Percentiles rank a stretch among this genome's conserved stretches.
Conservation (phyloP, 495 filamentous ascomycete genomes). For the Penicillium egyptiacum region DNA sequence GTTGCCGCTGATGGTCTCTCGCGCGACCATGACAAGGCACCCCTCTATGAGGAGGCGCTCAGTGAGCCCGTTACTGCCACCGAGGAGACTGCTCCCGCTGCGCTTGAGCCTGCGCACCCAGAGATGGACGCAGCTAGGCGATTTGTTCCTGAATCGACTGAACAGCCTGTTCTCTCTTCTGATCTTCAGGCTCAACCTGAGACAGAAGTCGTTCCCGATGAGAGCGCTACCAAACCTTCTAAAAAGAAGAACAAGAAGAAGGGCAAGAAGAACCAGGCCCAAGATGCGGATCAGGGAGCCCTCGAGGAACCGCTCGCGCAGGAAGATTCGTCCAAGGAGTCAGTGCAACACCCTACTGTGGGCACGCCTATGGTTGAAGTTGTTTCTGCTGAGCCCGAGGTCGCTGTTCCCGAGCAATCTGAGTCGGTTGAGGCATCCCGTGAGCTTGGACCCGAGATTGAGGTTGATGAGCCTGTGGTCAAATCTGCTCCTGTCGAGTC, state of each 20-base stretch:
- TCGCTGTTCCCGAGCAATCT: background rate
- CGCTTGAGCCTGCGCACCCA: background rate
- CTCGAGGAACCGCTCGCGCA: background rate
- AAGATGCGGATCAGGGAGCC: constrained; percentile 19
- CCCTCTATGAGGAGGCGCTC: background rate
- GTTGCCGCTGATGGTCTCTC: constrained; percentile 16
- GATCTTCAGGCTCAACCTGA: constrained; percentile 9
- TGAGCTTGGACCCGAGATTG: constrained; percentile 7
- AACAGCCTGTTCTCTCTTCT: constrained; percentile 2
- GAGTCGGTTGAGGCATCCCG: constrained; percentile 5
- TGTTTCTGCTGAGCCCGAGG: constrained; percentile 12
- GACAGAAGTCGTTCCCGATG: constrained; percentile 22
- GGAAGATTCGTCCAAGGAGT: background rate
- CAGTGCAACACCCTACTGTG: constrained; percentile 1
- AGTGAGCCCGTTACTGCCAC: constrained; percentile 21
- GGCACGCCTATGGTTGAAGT: background rate
- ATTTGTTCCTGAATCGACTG: constrained; percentile 1
- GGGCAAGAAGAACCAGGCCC: constrained; percentile 32
- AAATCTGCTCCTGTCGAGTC: background rate
- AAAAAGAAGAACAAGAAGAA: constrained; percentile 44
- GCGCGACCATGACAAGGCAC: background rate
- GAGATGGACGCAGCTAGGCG: constrained; percentile 16
- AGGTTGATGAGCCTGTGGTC: constrained; percentile 1
- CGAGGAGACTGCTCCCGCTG: constrained; percentile 15
- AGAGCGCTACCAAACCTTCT: constrained; percentile 20